Conservation (phyloP, 1,139 yeast genomes). For the Yamadazyma jaroonii region DNA sequence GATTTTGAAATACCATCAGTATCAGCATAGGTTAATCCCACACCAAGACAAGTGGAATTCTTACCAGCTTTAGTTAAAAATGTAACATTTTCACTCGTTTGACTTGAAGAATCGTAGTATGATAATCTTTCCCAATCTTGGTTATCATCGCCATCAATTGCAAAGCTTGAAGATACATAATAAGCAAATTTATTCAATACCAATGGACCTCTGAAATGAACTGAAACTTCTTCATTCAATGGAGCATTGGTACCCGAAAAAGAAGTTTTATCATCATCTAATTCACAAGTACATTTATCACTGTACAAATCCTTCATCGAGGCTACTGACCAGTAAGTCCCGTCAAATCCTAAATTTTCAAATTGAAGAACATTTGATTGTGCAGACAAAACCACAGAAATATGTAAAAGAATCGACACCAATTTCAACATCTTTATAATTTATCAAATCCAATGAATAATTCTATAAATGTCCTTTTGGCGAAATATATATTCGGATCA, state of each 20-base stretch:
- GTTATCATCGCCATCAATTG: constrained; percentile 26
- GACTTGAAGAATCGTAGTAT: constrained; percentile 54
- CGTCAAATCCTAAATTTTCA: constrained; percentile 71
- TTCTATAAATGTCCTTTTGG: not conserved
- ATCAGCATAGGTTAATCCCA: constrained; percentile 78
- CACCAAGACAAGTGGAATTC: constrained; percentile 73
- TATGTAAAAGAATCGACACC: not conserved
- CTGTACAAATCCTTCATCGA: constrained; percentile 41
- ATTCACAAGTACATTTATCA: constrained; percentile 62
- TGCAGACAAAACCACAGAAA: not conserved
- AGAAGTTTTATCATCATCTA: constrained; percentile 47
- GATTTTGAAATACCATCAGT: constrained; percentile 72
- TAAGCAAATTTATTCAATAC: constrained; percentile 72
- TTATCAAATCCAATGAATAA: not conserved
- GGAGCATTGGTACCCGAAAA: constrained; percentile 83
- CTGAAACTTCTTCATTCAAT: constrained; percentile 81
- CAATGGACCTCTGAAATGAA: constrained; percentile 94
- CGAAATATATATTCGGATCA: no score
- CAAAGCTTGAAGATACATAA: constrained; percentile 41
- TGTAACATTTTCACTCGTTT: constrained; percentile 58
- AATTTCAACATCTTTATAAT: not conserved
- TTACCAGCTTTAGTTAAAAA: constrained; percentile 85
- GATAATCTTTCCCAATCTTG: constrained; percentile 71
- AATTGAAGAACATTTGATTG: constrained; percentile 42
- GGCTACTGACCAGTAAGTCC: constrained; percentile 73